Conservation (phyloP, 1,284 basidiomycete genomes). For the Ganoderma resinaceum region DNA sequence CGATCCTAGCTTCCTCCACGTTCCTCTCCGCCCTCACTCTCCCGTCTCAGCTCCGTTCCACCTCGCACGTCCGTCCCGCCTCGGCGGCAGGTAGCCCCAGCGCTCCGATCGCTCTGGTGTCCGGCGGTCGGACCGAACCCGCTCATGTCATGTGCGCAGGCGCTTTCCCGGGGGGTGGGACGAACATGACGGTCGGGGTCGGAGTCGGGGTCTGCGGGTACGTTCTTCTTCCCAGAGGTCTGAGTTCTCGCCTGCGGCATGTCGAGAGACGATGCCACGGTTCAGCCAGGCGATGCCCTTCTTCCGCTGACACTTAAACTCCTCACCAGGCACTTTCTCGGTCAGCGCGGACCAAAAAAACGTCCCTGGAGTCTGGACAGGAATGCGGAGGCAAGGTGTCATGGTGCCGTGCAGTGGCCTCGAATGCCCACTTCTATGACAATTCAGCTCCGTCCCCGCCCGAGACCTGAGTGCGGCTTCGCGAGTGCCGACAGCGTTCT, state of each 20-base stretch:
- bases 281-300: neutral
- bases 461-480: neutral
- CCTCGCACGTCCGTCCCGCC: neutral
- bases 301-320: neutral
- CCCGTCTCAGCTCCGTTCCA: neutral
- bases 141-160: conserved; percentile 21
- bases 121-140: conserved; percentile 21
- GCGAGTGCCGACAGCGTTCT: neutral
- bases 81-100: conserved; percentile 1
- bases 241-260: conserved; percentile 11
- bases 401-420: neutral
- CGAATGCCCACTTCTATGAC: neutral
- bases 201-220: conserved; percentile 7
- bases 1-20: conserved; percentile 11
- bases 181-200: neutral
- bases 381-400: neutral
- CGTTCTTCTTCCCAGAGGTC: conserved; percentile 13
- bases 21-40: conserved; percentile 6
- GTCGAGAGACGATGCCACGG: conserved; percentile 18
- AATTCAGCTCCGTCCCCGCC: neutral
- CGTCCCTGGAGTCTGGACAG: neutral
- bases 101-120: conserved; percentile 9
- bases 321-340: conserved; percentile 5
- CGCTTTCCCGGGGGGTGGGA: neutral
- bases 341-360: conserved; percentile 8